Base-by-base conservation (phyloP, 192 early-diverging fungal genomes). In the Phycomyces nitens region DNA sequence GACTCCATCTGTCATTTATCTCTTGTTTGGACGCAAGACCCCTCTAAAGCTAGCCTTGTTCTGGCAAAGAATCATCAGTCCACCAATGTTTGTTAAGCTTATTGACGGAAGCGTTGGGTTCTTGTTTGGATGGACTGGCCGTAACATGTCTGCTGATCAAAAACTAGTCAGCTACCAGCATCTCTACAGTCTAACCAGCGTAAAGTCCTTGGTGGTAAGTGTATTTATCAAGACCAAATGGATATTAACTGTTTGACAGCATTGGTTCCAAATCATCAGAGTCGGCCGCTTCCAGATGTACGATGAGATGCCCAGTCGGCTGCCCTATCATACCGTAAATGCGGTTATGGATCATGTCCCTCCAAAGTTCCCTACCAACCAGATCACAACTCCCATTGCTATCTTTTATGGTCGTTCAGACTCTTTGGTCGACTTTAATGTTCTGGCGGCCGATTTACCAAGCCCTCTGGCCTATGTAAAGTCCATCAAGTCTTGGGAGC, bases 221-320 rank as follows among this genome's bases (percentile, higher is more conserved):
- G 15, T 7, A 54, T 57, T n/a, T 3, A 26, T 16, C 11, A 47
- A 42, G 39, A 63, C 40, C 29, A 59, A 71, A 55, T 15, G 22
- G 9, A 50, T 18, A 26, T 61, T 22, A 38, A 18, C 40, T 26
- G 1, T 21, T 23, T 53, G 15, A 16, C 38, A 84, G 81, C 94
- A 94, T 68, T 94, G 93, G 92, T 95, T 97, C 78, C 94, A 97
- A 78, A 97, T 97, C 60, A 95, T 97, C 47, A 76, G 92, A 20
- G 86, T 87, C 20, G 86, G 86, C 10, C 79, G 80, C 23, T 89
- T 97, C 44, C 94, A 96, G 64, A 95, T 94, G 93, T 97, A 93
- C 63, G 94, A 97, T 64, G 95, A 97, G 22, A 78, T 85, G 7
- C 88, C 92, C 51, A 78, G 72, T 64, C 74, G 78, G 41, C 67